Conservation (phyloP, 345 rosid species). For the Iberis pinnata region DNA sequence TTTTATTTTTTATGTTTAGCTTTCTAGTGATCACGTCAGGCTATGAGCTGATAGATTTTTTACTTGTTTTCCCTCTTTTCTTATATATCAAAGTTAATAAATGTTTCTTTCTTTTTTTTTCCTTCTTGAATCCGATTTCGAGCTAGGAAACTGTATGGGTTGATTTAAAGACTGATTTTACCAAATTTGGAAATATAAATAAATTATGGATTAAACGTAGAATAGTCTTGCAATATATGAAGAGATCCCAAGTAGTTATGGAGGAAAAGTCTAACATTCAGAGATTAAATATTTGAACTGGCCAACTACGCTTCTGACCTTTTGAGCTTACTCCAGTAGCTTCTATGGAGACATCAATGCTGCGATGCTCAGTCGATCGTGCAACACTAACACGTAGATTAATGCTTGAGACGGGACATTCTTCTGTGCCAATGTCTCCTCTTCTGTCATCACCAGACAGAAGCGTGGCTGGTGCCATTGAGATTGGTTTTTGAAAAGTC, state of each 20-base stretch:
- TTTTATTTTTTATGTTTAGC: slow-evolving; percentile 20
- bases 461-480: slow-evolving; percentile 42
- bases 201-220: too few relatives aligned
- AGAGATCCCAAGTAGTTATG: too few relatives aligned
- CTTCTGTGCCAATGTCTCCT: slow-evolving; percentile 44
- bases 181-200: too few relatives aligned
- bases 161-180: too few relatives aligned
- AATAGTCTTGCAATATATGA: too few relatives aligned
- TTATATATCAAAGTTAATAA: neutral
- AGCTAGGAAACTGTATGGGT: too few relatives aligned
- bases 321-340: slow-evolving; percentile 39
- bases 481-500: slow-evolving; percentile 75
- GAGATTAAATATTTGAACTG: slow-evolving; percentile 71
- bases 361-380: slow-evolving; percentile 63
- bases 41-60: slow-evolving; percentile 21
- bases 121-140: too few relatives aligned
- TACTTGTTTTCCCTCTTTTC: neutral
- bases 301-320: slow-evolving; percentile 56
- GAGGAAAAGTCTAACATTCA: too few relatives aligned
- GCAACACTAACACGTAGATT: slow-evolving; percentile 74
- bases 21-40: slow-evolving; percentile 27
- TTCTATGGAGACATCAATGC: slow-evolving; percentile 83
- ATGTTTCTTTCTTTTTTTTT: neutral
- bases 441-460: slow-evolving; percentile 28
- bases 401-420: slow-evolving; percentile 55